A percentile compares a stretch with the other conserved stretches of the same genome.
These are phyloP conservation scores for Cutaneotrichosporon daszewskae DNA, from an alignment of 1,284 basidiomycete genomes.

Conservation along the genomic window DNA sequence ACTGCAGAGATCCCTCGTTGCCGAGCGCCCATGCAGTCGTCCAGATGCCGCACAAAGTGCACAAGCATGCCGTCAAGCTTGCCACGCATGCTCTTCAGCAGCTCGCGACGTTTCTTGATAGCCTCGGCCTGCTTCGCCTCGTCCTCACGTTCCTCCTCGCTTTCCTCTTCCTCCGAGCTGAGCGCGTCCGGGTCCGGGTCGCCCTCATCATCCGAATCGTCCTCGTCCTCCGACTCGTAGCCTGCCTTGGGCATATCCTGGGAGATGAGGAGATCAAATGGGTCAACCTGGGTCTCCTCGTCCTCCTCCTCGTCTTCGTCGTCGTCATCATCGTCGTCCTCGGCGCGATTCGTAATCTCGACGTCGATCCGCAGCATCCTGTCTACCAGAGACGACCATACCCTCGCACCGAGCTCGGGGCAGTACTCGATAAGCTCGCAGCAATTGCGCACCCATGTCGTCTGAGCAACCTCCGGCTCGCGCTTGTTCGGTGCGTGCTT, in stretches of 20 bases:
- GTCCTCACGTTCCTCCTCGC: constrained; percentile 55
- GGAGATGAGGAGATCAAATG: constrained; percentile 72
- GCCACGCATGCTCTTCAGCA: constrained; percentile 74
- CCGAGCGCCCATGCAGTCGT: constrained; percentile 37
- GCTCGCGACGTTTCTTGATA: constrained; percentile 56
- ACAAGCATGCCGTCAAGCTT: constrained; percentile 87
- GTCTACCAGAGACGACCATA: constrained; percentile 80
- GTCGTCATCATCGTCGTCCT: constrained; percentile 75
- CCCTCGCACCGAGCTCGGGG: constrained; percentile 76
- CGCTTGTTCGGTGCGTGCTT: constrained; percentile 90
- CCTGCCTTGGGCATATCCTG: constrained; percentile 49
- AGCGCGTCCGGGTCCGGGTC: constrained; percentile 47
- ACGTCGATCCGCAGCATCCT: constrained; percentile 93
- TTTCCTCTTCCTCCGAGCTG: constrained; percentile 52
- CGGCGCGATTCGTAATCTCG: constrained; percentile 92
- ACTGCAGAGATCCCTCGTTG: constrained; percentile 21
- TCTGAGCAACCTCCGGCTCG: constrained; percentile 71
- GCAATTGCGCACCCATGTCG: constrained; percentile 88
- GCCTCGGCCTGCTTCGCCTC: constrained; percentile 49
- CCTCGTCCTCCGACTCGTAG: constrained; percentile 52
- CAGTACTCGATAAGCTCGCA: constrained; percentile 82
- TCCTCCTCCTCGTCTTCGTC: constrained; percentile 58
- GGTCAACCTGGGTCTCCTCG: constrained; percentile 54
- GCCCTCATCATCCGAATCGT: constrained; percentile 53
- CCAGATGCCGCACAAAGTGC: constrained; percentile 71